Evolutionary conservation across 140 eudicot species (phyloP).

Genomic region (Cichorium intybus): DNA sequence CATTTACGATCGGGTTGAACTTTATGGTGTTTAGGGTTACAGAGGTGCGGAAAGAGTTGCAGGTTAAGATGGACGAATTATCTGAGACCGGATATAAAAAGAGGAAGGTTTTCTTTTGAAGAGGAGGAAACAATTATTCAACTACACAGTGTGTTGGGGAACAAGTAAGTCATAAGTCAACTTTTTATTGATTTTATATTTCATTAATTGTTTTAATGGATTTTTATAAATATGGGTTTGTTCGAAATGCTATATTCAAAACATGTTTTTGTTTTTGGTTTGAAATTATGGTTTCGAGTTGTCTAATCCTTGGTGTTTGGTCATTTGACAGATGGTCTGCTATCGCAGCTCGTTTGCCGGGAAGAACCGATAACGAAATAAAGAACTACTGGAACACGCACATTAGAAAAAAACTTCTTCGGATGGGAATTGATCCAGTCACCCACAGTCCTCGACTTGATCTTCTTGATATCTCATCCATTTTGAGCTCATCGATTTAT

Average conservation of each 20-base stretch:
- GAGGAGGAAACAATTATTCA: conserved; percentile 67
- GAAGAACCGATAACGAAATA: conserved; percentile 67
- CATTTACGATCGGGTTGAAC: not conserved
- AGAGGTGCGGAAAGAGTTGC: conserved; percentile 67
- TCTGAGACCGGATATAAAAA: conserved; percentile 61
- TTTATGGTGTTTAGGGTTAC: conserved; percentile 37
- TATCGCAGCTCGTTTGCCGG: conserved; percentile 60
- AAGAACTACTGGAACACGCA: conserved; percentile 66
- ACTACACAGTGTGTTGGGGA: conserved; percentile 55
- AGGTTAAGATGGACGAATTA: conserved; percentile 67
- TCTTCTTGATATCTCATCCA: conserved; percentile 46
- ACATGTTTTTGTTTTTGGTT: conserved; percentile 1
- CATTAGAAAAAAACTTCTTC: conserved; percentile 51
- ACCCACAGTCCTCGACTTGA: conserved; percentile 63
- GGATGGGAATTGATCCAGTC: conserved; percentile 65
- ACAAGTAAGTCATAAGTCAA: conserved; percentile 45
- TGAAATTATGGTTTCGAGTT: not conserved
- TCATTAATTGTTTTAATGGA: not conserved
- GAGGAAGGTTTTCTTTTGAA: conserved; percentile 56
- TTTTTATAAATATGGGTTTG: conserved; percentile 12
- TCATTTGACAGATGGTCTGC: conserved; percentile 49
- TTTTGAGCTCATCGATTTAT: conserved; percentile 38
- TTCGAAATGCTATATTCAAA: conserved; percentile 6
- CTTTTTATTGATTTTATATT: conserved; percentile 1
- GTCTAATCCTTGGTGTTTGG: conserved; percentile 13